Conservation (phyloP, 768 basidiomycete species). For the Podaxis sp. region DNA sequence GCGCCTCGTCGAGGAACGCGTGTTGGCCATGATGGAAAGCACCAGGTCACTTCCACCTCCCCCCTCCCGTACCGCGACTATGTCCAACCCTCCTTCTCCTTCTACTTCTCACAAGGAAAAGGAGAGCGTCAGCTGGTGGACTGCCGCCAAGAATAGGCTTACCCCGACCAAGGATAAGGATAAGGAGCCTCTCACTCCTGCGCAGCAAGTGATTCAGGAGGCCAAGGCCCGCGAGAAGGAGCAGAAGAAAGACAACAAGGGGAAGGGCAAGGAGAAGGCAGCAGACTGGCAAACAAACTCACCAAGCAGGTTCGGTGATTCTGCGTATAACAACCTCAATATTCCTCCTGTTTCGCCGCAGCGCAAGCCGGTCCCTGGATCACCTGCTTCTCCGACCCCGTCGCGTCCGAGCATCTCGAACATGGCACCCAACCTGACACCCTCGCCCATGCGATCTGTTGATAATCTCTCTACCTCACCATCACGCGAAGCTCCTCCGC, state of each 20-base stretch:
- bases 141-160: constrained; percentile 65
- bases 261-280: constrained; percentile 36
- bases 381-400: constrained; percentile 65
- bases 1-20: constrained; percentile 64
- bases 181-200: constrained; percentile 70
- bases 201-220: constrained; percentile 77
- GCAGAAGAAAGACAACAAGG: constrained; percentile 45
- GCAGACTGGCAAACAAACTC: constrained; percentile 52
- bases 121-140: constrained; percentile 68
- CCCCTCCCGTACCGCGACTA: constrained; percentile 55
- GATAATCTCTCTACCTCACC: constrained; percentile 42
- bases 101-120: constrained; percentile 65
- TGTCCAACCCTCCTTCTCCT: constrained; percentile 58
- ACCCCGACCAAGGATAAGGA: constrained; percentile 77
- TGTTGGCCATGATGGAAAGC: constrained; percentile 67
- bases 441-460: constrained; percentile 56
- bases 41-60: constrained; percentile 49
- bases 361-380: constrained; percentile 43
- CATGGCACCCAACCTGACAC: constrained; percentile 53
- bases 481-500: constrained; percentile 56
- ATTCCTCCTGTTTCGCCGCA: constrained; percentile 42
- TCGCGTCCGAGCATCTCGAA: constrained; percentile 44
- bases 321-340: constrained; percentile 51
- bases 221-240: constrained; percentile 64
- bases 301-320: constrained; percentile 51